phyloP scores from a whole-genome alignment of 495 filamentous ascomycete genomes.

The Chaetomium cochliodes region DNA sequence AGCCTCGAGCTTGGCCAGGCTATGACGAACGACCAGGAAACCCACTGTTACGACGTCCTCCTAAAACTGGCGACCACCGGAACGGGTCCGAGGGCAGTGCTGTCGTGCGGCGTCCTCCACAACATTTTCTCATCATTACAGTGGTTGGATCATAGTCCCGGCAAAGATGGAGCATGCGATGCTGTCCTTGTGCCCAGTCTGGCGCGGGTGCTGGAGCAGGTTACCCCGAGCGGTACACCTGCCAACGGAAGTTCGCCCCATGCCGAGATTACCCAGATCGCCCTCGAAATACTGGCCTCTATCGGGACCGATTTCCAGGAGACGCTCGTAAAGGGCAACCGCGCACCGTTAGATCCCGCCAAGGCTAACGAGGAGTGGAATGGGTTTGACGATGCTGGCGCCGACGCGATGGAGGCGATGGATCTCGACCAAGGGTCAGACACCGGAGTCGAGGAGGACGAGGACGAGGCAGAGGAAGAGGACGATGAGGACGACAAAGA shows the following conservation, averaged over 20 bases:
- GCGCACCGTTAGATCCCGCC: constrained; percentile 20
- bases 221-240: constrained; percentile 25
- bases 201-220: constrained; percentile 38
- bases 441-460: constrained; percentile 34
- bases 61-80: constrained; percentile 36
- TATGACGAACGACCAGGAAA: constrained; percentile 41
- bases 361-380: constrained; percentile 33
- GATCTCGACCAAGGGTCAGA: constrained; percentile 37
- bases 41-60: constrained; percentile 41
- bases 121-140: constrained; percentile 49
- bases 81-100: constrained; percentile 40
- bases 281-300: constrained; percentile 57
- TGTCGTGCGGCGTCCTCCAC: constrained; percentile 54
- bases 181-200: constrained; percentile 48
- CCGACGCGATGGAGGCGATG: constrained; percentile 24
- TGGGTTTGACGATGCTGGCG: constrained; percentile 37
- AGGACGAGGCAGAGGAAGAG: constrained; percentile 33
- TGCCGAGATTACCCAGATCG: constrained; percentile 45
- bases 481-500: constrained; percentile 37
- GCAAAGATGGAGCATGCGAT: constrained; percentile 48
- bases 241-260: constrained; percentile 35
- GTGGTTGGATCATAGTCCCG: constrained; percentile 50
- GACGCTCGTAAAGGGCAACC: constrained; percentile 42
- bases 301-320: constrained; percentile 56
- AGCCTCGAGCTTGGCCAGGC: constrained; percentile 46